These are phyloP conservation scores for Moricandia moricandioides DNA, from an alignment of 345 rosid genomes.

Conservation along the genomic window DNA sequence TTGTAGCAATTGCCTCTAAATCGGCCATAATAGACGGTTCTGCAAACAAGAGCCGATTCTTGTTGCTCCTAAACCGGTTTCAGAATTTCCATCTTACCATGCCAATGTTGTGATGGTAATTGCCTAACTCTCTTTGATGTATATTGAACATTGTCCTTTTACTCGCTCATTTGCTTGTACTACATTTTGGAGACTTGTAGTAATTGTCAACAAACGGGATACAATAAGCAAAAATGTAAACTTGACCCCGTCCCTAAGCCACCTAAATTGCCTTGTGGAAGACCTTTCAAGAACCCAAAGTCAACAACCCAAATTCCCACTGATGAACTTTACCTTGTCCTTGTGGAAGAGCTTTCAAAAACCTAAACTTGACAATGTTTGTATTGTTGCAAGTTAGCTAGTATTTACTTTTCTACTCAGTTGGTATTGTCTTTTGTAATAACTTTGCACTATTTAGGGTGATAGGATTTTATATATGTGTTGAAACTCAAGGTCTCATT, in stretches of 20 bases:
- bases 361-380: background rate
- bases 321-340: too few relatives aligned
- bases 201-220: background rate
- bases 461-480: background rate
- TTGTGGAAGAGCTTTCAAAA: too few relatives aligned
- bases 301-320: background rate
- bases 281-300: background rate
- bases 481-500: too few relatives aligned
- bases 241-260: background rate
- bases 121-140: background rate
- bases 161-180: too few relatives aligned
- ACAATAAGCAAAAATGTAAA: background rate
- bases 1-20: background rate
- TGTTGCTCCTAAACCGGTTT: background rate
- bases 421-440: background rate
- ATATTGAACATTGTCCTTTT: too few relatives aligned
- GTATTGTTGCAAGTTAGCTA: background rate
- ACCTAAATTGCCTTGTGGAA: background rate
- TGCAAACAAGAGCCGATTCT: too few relatives aligned
- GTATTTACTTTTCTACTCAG: too few relatives aligned
- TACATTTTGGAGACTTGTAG: too few relatives aligned
- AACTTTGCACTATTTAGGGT: background rate
- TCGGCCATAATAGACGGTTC: background rate
- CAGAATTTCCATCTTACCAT: background rate
- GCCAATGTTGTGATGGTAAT: background rate